These are phyloP conservation scores for Liriodendron chinense DNA, from an alignment of 164 flowering plant genomes.

Conservation along the genomic window DNA sequence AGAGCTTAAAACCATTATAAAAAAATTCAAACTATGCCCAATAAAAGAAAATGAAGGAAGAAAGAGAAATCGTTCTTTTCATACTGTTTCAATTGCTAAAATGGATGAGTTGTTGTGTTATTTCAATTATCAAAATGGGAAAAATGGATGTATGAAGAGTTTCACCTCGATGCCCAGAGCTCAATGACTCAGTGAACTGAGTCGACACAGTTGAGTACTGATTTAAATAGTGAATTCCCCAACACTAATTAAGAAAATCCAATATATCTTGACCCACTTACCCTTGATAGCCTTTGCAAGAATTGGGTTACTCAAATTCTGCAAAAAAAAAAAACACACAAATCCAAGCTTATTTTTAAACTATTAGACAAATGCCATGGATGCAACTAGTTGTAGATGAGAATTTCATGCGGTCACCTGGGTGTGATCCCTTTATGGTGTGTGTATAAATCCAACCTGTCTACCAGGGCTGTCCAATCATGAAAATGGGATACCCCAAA, in stretches of 20 bases:
- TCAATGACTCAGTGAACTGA: too few relatives aligned
- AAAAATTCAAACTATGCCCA: not conserved
- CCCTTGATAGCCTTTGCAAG: slow-evolving; percentile 59
- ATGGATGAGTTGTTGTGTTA: too few relatives aligned
- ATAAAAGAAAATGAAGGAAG: too few relatives aligned
- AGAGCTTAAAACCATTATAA: not conserved
- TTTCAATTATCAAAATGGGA: too few relatives aligned
- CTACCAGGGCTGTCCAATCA: not conserved
- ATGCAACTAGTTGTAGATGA: not conserved
- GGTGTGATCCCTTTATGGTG: not conserved
- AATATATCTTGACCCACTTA: slow-evolving; percentile 12
- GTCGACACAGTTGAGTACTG: not conserved
- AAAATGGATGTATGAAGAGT: too few relatives aligned
- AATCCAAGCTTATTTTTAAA: not conserved
- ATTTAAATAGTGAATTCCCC: not conserved
- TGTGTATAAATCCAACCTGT: not conserved
- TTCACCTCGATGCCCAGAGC: too few relatives aligned
- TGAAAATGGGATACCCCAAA: not conserved
- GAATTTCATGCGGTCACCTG: not conserved
- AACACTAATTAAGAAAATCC: not conserved
- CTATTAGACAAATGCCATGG: not conserved
- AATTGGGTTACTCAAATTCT: slow-evolving; percentile 55
- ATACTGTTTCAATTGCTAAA: too few relatives aligned
- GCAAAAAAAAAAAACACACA: slow-evolving; percentile 16
- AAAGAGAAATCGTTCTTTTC: not conserved